A percentile compares a stretch with the other conserved stretches of the same genome.
phyloP scores from a whole-genome alignment of 1,139 yeast species.

The Geotrichum candidum region DNA sequence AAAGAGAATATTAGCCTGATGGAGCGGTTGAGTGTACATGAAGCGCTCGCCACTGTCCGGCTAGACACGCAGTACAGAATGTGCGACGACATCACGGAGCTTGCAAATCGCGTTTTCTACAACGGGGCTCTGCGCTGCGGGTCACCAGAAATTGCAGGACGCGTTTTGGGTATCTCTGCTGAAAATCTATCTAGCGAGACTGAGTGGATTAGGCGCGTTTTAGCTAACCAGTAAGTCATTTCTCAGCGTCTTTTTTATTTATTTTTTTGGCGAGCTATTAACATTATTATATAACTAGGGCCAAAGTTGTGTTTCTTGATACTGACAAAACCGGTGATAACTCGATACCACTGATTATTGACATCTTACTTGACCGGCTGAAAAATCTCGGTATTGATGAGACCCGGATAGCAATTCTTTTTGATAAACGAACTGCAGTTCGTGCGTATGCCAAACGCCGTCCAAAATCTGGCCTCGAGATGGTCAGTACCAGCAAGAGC shows the following conservation, averaged over 20 bases:
- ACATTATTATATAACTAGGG: slow-evolving; percentile 23
- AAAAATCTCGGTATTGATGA: not conserved
- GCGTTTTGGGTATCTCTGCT: slow-evolving; percentile 44
- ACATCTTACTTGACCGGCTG: not conserved
- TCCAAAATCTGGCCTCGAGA: not conserved
- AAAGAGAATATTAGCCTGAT: slow-evolving; percentile 75
- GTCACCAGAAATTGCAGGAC: slow-evolving; percentile 52
- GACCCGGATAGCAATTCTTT: slow-evolving; percentile 44
- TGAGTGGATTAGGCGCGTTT: slow-evolving; percentile 43
- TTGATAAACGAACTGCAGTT: slow-evolving; percentile 59
- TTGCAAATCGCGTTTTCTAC: slow-evolving; percentile 76
- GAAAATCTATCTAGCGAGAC: slow-evolving; percentile 4
- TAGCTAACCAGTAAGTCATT: slow-evolving; percentile 35
- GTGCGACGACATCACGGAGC: slow-evolving; percentile 81
- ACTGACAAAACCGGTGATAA: slow-evolving; percentile 72
- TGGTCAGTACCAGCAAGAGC: not conserved
- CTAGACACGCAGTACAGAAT: slow-evolving; percentile 83
- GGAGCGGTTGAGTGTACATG: slow-evolving; percentile 59
- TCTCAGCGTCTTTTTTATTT: not conserved
- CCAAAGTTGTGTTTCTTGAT: slow-evolving; percentile 67
- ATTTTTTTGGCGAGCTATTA: not conserved
- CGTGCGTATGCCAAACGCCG: slow-evolving; percentile 30
- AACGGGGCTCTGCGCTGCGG: slow-evolving; percentile 76
- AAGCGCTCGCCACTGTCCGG: slow-evolving; percentile 68
- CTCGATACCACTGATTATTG: slow-evolving; percentile 53